phyloP scores from a whole-genome alignment of 345 rosid species.

The Acer yangbiense region DNA sequence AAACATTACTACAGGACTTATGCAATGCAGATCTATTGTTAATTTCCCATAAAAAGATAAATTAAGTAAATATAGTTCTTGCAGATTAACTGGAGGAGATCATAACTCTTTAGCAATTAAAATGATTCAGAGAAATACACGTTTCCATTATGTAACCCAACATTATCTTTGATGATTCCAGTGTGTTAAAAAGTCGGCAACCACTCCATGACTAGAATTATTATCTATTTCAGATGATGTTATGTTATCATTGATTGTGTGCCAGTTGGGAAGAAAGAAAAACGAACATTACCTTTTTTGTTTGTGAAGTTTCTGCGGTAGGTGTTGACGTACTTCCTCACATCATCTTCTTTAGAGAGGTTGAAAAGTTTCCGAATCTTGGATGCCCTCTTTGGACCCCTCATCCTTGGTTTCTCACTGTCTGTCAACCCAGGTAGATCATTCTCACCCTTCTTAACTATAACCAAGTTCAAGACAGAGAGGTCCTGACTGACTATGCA shows the following conservation, averaged over 20 bases:
- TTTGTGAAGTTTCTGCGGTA: slow-evolving; percentile 50
- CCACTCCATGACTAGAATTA: too few species aligned
- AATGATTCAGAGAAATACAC: too few species aligned
- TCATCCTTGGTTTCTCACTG: slow-evolving; percentile 52
- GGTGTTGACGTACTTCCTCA: slow-evolving; percentile 51
- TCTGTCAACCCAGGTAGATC: slow-evolving; percentile 50
- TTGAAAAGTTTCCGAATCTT: slow-evolving; percentile 50
- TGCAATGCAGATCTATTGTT: not conserved
- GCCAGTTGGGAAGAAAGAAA: not conserved
- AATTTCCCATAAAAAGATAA: not conserved
- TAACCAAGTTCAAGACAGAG: slow-evolving; percentile 47
- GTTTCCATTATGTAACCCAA: too few species aligned
- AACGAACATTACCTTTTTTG: slow-evolving; percentile 34
- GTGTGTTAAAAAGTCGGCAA: too few species aligned
- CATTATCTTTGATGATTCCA: too few species aligned
- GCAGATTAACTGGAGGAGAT: too few species aligned
- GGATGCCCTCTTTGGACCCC: slow-evolving; percentile 57
- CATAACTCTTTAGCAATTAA: too few species aligned
- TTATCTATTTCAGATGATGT: not conserved
- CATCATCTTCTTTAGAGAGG: slow-evolving; percentile 55
- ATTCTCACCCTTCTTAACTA: slow-evolving; percentile 44
- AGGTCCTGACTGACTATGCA: slow-evolving; percentile 54
- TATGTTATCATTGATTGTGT: too few species aligned
- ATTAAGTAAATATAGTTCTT: too few species aligned
- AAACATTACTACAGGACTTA: not conserved